phyloP scores from a whole-genome alignment of 2,329 filamentous ascomycete species.

The Phoma sp. region DNA sequence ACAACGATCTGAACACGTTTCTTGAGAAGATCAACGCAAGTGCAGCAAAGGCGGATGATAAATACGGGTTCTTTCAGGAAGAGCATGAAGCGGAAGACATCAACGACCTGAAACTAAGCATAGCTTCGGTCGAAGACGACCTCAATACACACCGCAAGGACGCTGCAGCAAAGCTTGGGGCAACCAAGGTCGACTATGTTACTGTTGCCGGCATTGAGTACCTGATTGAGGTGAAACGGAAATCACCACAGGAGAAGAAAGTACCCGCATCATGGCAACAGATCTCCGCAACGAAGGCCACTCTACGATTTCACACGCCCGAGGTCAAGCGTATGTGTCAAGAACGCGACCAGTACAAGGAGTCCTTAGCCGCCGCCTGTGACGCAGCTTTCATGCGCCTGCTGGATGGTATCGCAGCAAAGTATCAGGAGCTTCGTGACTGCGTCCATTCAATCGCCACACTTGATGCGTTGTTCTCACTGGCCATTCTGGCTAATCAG shows the following conservation, averaged over 20 bases:
- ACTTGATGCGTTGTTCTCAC: constrained; percentile 86
- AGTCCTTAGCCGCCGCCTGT: constrained; percentile 89
- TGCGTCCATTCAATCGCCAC: constrained; percentile 84
- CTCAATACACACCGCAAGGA: constrained; percentile 75
- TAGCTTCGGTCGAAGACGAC: constrained; percentile 89
- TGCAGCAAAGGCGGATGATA: constrained; percentile 85
- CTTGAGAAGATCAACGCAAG: constrained; percentile 85
- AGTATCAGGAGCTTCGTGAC: constrained; percentile 89
- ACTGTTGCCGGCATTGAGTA: constrained; percentile 93
- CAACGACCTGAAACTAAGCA: constrained; percentile 86
- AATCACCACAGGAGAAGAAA: constrained; percentile 69
- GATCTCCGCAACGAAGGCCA: constrained; percentile 90
- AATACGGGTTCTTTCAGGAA: constrained; percentile 91
- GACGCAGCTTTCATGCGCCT: constrained; percentile 79
- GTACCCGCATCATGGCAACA: constrained; percentile 96
- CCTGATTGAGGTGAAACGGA: constrained; percentile 88
- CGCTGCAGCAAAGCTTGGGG: constrained; percentile 74
- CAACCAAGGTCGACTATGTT: constrained; percentile 75
- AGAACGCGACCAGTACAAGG: constrained; percentile 93
- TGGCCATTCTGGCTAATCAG: constrained; percentile 81
- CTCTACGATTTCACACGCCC: constrained; percentile 92
- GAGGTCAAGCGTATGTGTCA: constrained; percentile 82
- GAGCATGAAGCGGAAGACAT: constrained; percentile 88
- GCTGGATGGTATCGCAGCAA: constrained; percentile 74
- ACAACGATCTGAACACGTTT: constrained; percentile 72